These are phyloP conservation scores for Iris pallida DNA, from an alignment of 116 monocot species.

Conservation along the genomic window DNA sequence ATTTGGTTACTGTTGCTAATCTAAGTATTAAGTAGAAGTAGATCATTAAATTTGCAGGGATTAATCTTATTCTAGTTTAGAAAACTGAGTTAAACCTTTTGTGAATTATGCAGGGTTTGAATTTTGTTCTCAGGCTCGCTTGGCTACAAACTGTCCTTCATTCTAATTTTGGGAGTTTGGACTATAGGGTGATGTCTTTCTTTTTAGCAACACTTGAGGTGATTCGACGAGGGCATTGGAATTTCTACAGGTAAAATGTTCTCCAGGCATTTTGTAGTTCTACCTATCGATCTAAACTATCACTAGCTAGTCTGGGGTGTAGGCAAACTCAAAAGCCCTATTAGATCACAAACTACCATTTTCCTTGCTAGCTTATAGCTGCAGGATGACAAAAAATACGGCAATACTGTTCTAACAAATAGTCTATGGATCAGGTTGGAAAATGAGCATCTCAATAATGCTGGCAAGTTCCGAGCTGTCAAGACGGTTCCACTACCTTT, in stretches of 20 bases:
- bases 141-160: slow-evolving; percentile 39
- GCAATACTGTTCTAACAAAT: not conserved
- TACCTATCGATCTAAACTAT: too few relatives aligned
- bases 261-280: not conserved
- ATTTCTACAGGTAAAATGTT: slow-evolving; percentile 35
- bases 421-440: slow-evolving; percentile 12
- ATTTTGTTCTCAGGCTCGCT: slow-evolving; percentile 37
- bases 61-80: too few relatives aligned
- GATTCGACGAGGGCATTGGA: slow-evolving; percentile 48
- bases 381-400: too few relatives aligned
- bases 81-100: not conserved
- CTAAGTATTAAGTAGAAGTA: too few relatives aligned
- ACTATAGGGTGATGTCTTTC: slow-evolving; percentile 39
- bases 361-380: too few relatives aligned
- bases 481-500: slow-evolving; percentile 19
- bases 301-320: too few relatives aligned
- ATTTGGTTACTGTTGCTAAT: too few relatives aligned
- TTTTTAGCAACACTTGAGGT: slow-evolving; percentile 40
- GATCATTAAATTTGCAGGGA: too few relatives aligned
- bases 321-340: too few relatives aligned
- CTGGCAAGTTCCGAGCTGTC: slow-evolving; percentile 18
- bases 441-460: slow-evolving; percentile 32
- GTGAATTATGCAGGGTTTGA: slow-evolving; percentile 27
- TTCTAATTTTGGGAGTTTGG: slow-evolving; percentile 11
- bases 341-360: too few relatives aligned